These are phyloP conservation scores for Pichia nakasei DNA, from an alignment of 805 yeast species.

Conservation along the genomic window DNA sequence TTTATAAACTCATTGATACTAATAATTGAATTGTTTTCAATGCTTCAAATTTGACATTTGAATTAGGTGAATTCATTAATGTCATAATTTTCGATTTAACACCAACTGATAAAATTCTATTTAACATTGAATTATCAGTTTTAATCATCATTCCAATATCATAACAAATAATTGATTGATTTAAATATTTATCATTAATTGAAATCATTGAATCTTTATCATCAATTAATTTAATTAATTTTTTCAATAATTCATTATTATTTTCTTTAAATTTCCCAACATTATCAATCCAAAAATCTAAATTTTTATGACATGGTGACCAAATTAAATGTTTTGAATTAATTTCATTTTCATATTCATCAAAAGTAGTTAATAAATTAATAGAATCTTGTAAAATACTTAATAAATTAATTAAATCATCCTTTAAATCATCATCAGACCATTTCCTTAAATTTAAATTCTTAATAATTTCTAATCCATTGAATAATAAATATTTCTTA, in stretches of 20 bases:
- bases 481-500: conserved; percentile 62
- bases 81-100: conserved; percentile 79
- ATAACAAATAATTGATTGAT: conserved; percentile 55
- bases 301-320: conserved; percentile 88
- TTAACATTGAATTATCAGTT: conserved; percentile 52
- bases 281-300: conserved; percentile 87
- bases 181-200: conserved; percentile 21
- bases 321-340: conserved; percentile 69
- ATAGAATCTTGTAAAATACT: conserved; percentile 63
- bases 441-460: conserved; percentile 80
- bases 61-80: conserved; percentile 67
- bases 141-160: conserved; percentile 58
- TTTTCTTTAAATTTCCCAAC: conserved; percentile 64
- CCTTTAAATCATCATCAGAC: conserved; percentile 85
- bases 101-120: conserved; percentile 44
- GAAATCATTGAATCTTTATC: conserved; percentile 15
- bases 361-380: conserved; percentile 78
- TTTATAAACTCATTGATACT: conserved; percentile 57
- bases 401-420: conserved; percentile 54
- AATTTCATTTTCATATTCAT: conserved; percentile 82
- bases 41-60: conserved; percentile 91
- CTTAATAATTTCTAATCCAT: conserved; percentile 60
- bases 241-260: conserved; percentile 63
- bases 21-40: conserved; percentile 90
- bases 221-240: conserved; percentile 43